Percentiles rank a stretch among this genome's conserved stretches.
These are phyloP conservation scores for Candida tetrigidarum DNA, from an alignment of 1,139 yeast genomes.

Conservation along the genomic window DNA sequence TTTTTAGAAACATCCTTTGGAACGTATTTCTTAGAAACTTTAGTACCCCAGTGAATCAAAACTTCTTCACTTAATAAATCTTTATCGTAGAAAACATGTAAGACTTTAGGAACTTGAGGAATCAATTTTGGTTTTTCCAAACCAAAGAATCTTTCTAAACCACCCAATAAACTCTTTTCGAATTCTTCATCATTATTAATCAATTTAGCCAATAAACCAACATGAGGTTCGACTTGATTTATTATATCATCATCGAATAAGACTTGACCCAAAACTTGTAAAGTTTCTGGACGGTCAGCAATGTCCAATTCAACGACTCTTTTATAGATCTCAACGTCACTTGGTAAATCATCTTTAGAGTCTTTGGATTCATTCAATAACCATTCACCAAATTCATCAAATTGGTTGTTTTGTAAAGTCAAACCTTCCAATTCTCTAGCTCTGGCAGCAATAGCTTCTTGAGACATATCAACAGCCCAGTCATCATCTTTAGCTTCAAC, in stretches of 20 bases:
- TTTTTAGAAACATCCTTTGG: conserved; percentile 91
- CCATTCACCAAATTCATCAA: conserved; percentile 92
- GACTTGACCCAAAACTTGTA: conserved; percentile 91
- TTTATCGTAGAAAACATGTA: conserved; percentile 78
- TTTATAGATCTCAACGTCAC: conserved; percentile 90
- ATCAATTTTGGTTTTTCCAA: conserved; percentile 78
- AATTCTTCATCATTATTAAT: conserved; percentile 64
- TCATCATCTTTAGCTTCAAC: conserved; percentile 83
- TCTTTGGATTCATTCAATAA: conserved; percentile 57
- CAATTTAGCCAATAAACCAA: conserved; percentile 80
- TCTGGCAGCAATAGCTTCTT: conserved; percentile 94
- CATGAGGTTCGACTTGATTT: conserved; percentile 73
- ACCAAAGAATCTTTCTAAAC: conserved; percentile 92
- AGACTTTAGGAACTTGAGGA: conserved; percentile 75
- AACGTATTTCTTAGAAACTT: conserved; percentile 91
- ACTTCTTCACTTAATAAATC: conserved; percentile 87
- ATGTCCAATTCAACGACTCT: conserved; percentile 84
- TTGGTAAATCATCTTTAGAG: conserved; percentile 63
- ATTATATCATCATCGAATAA: conserved; percentile 82
- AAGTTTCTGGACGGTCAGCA: conserved; percentile 71
- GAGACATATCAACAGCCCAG: conserved; percentile 98
- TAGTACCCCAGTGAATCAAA: conserved; percentile 83
- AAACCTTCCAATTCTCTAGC: conserved; percentile 82
- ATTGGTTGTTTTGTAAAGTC: conserved; percentile 47
- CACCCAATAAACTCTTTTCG: conserved; percentile 93